Evolutionary conservation across 2,329 filamentous ascomycete species (phyloP).

Genomic region (Penicillium sp.): DNA sequence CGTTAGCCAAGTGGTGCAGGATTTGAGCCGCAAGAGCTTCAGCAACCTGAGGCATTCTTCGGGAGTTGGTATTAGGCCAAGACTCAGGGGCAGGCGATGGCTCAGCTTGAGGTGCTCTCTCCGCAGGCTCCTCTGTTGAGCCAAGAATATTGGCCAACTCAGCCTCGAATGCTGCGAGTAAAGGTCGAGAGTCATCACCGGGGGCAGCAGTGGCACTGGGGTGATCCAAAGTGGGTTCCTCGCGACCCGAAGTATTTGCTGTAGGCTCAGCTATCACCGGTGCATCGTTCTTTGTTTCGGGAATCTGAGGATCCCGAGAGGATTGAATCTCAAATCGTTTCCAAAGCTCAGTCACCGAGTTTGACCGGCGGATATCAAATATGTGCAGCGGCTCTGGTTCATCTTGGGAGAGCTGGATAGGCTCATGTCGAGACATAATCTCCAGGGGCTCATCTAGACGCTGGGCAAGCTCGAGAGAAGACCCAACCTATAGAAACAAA

Average conservation of each 20-base stretch:
- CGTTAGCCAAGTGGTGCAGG: conserved; percentile 34
- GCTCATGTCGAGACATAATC: conserved; percentile 5
- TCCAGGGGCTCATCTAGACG: conserved; percentile 45
- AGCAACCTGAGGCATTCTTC: conserved; percentile 23
- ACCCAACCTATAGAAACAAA: conserved; percentile 40
- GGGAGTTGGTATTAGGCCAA: conserved; percentile 10
- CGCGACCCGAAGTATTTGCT: neutral
- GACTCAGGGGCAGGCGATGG: conserved; percentile 10
- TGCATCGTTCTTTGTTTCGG: neutral
- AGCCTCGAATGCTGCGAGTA: conserved; percentile 41
- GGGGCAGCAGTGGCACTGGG: conserved; percentile 9
- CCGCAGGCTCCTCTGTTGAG: conserved; percentile 14
- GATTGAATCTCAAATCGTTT: conserved; percentile 29
- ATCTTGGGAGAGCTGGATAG: conserved; percentile 9
- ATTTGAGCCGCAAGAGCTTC: conserved; percentile 34
- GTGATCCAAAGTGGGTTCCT: neutral
- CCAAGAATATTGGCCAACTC: conserved; percentile 40
- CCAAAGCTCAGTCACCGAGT: conserved; percentile 42
- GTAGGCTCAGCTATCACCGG: neutral
- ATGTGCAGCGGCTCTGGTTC: conserved; percentile 41
- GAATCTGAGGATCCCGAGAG: neutral
- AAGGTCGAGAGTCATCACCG: conserved; percentile 27
- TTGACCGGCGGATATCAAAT: conserved; percentile 47
- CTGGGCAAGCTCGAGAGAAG: conserved; percentile 47
- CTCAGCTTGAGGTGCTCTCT: conserved; percentile 11